These are phyloP conservation scores for Geotrichum restrictum DNA, from an alignment of 1,139 yeast species.

Conservation along the genomic window DNA sequence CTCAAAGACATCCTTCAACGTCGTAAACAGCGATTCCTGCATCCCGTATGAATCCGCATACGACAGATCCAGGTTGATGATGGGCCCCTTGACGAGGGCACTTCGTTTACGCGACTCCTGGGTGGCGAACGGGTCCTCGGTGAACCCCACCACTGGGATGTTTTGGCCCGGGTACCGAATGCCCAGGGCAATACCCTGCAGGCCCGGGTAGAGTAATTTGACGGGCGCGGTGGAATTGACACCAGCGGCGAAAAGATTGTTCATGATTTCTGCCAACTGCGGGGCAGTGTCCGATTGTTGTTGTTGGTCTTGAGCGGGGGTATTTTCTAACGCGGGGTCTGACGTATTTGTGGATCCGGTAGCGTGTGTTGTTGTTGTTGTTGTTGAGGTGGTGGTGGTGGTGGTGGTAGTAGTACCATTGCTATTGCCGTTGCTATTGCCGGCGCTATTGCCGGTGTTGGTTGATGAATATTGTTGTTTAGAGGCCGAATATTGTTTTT, in stretches of 20 bases:
- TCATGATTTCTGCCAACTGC: not conserved
- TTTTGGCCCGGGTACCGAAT: conserved; percentile 38
- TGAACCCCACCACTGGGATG: conserved; percentile 46
- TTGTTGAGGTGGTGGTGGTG: not conserved
- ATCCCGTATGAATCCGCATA: conserved; percentile 46
- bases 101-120: conserved; percentile 75
- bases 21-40: conserved; percentile 59
- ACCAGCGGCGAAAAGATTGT: not conserved
- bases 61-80: conserved; percentile 72
- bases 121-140: conserved; percentile 51
- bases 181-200: conserved; percentile 36
- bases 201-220: conserved; percentile 28
- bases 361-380: not conserved
- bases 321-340: not conserved
- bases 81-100: conserved; percentile 79
- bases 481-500: conserved; percentile 1
- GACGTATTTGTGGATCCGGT: not conserved
- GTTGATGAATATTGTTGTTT: not conserved
- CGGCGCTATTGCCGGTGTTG: no score
- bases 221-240: not conserved
- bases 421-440: no score
- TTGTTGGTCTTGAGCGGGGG: not conserved
- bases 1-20: conserved; percentile 80
- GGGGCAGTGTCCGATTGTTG: not conserved
- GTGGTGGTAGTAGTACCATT: not conserved